Evolutionary conservation across 2,329 filamentous ascomycete species (phyloP).

Genomic region (Stachybotrys echinatus): DNA sequence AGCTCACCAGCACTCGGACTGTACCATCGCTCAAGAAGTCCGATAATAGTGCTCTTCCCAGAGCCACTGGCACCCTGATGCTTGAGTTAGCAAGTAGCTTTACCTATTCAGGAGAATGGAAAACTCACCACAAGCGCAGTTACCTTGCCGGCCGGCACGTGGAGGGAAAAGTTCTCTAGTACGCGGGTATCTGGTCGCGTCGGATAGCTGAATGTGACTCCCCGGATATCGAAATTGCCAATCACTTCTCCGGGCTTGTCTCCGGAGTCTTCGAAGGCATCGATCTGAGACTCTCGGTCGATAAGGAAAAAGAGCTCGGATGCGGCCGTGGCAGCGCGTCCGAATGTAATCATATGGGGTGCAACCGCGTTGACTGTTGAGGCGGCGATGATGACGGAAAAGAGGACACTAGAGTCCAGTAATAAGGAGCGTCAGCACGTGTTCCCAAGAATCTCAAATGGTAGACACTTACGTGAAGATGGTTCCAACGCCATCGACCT

Average conservation of each 20-base stretch:
- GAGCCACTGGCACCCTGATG: conserved; percentile 25
- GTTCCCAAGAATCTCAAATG: not conserved
- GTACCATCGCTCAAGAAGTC: conserved; percentile 30
- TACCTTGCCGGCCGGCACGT: conserved; percentile 31
- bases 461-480: conserved; percentile 25
- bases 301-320: conserved; percentile 25
- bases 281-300: conserved; percentile 24
- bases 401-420: conserved; percentile 18
- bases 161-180: conserved; percentile 31
- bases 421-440: not conserved
- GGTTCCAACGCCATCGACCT: conserved; percentile 25
- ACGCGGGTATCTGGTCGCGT: conserved; percentile 31
- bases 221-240: conserved; percentile 26
- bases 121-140: too few relatives aligned
- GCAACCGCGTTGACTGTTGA: conserved; percentile 24
- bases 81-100: too few relatives aligned
- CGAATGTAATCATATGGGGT: conserved; percentile 25
- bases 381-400: conserved; percentile 28
- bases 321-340: conserved; percentile 22
- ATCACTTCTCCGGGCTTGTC: conserved; percentile 13
- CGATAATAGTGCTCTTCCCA: conserved; percentile 30
- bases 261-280: conserved; percentile 24
- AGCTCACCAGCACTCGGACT: conserved; percentile 21
- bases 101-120: too few relatives aligned
- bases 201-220: conserved; percentile 36